Evolutionary conservation across 352 stramenopile species (phyloP).

Genomic region (Phytophthora capsici): DNA sequence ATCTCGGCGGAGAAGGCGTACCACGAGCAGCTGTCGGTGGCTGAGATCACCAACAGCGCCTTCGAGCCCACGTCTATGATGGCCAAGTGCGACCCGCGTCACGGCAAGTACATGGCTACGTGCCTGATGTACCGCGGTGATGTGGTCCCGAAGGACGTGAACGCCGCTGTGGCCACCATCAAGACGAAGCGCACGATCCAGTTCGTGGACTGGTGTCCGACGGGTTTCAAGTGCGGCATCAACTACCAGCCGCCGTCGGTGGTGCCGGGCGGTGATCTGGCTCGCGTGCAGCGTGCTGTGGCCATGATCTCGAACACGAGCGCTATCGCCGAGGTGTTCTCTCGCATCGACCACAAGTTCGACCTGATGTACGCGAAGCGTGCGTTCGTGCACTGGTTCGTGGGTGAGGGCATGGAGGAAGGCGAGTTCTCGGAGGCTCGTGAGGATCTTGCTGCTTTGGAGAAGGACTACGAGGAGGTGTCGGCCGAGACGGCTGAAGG

Average conservation of each 20-base stretch:
- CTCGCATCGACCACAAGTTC: constrained; percentile 40
- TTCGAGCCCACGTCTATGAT: constrained; percentile 97
- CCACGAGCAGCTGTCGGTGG: constrained; percentile 38
- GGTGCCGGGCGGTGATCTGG: constrained; percentile 96
- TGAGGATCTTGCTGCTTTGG: constrained; percentile 89
- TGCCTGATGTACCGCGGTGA: constrained; percentile 99
- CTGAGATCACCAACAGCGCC: constrained; percentile 95
- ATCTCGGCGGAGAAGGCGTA: no score
- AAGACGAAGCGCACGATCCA: constrained; percentile 99
- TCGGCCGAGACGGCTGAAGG: constrained; percentile 97
- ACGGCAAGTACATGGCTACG: constrained; percentile 99
- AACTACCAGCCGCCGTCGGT: constrained; percentile 86
- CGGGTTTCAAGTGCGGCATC: constrained; percentile 97
- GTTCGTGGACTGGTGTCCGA: constrained; percentile 99
- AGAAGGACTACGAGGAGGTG: constrained; percentile 99
- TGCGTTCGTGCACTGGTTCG: constrained; percentile 99
- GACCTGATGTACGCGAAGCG: constrained; percentile 50
- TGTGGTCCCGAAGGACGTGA: constrained; percentile 95
- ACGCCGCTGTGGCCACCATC: constrained; percentile 97
- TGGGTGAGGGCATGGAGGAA: constrained; percentile 99
- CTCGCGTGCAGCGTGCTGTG: constrained; percentile 97
- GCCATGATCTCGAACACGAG: constrained; percentile 99
- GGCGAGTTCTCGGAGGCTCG: constrained; percentile 99
- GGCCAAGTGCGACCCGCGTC: constrained; percentile 97
- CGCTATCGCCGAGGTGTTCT: constrained; percentile 91